Base-by-base conservation (phyloP, 306 rosid species). In the Glycyrrhiza uralensis region DNA sequence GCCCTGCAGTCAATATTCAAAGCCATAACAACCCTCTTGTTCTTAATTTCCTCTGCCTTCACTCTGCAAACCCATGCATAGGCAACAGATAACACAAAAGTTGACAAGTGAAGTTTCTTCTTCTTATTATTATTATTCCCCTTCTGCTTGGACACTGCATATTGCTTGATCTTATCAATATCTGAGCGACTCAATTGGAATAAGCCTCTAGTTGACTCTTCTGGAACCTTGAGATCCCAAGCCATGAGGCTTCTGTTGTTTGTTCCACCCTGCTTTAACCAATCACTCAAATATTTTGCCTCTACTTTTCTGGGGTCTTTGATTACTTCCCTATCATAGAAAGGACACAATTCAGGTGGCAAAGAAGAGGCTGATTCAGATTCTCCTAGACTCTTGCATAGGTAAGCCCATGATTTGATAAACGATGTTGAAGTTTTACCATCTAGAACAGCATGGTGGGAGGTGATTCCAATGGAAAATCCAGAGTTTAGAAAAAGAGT, bases 381-480 rank as follows among this genome's bases (percentile, higher is more conserved):
- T 3, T 33, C 70, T 49, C 6, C 68, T 9, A 29, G 41, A 38
- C 33, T 5, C 39, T 12, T 59, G 66, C 93, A 87, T 3, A 83
- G 36, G 11, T 69, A 66, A 64, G 91, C 85, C 91, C 96, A 90
- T 0, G 88, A 59, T 69, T 90, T 90, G 7, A 84, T 24, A 41
- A 86, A 90, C 3, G 70, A 57, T 7, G 78, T 75, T 23, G 84
- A 72, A 0, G 67, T 67, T 15, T 64, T 80, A 3, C 86, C 89
- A 33, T 85, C 89, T 0, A 80, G 50, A 39, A 69, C 66, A 0
- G 85, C 86, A 70, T 83, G 87, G 79, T 85, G 87, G 2, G 79
- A 26, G 49, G 80, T 28, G 11, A 77, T 29, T 52, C 82, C 87
- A 12, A 87, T 76, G 19, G 80, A 85, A 29, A 87, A 72, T 0